A percentile compares a stretch with the other conserved stretches of the same genome.
Conservation (phyloP, 768 basidiomycete species). For the Suillus bovinus region DNA sequence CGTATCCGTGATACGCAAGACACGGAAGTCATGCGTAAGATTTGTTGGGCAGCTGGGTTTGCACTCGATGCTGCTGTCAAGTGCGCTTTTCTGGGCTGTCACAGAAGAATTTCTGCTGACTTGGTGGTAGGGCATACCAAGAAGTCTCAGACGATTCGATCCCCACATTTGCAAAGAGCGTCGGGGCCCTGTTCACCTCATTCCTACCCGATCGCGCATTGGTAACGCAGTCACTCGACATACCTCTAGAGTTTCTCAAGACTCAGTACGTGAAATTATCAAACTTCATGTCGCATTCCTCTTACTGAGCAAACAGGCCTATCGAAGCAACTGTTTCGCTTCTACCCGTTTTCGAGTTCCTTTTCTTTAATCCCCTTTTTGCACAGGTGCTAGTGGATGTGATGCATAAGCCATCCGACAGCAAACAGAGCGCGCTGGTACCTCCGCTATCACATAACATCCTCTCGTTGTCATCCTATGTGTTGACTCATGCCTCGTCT, state of each 20-base stretch:
- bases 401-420: conserved; percentile 19
- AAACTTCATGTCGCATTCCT: background rate
- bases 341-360: conserved; percentile 62
- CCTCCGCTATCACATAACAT: conserved; percentile 47
- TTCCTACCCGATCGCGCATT: conserved; percentile 57
- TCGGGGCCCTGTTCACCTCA: conserved; percentile 53
- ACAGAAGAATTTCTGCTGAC: background rate
- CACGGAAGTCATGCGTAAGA: conserved; percentile 51
- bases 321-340: conserved; percentile 59
- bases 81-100: conserved; percentile 33
- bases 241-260: conserved; percentile 56
- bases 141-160: conserved; percentile 52
- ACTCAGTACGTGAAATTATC: conserved; percentile 43
- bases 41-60: conserved; percentile 57
- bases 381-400: conserved; percentile 45
- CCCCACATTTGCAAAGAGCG: conserved; percentile 48
- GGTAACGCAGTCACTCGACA: conserved; percentile 44
- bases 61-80: conserved; percentile 51
- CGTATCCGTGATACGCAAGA: conserved; percentile 50
- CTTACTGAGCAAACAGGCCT: conserved; percentile 45
- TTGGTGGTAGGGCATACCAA: conserved; percentile 51
- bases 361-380: conserved; percentile 52
- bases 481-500: conserved; percentile 68
- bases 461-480: conserved; percentile 61
- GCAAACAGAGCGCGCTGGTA: conserved; percentile 15